A percentile compares a stretch with the other conserved stretches of the same genome.
Conservation (phyloP, 768 basidiomycete species). For the Punctularia strigosozonata region DNA sequence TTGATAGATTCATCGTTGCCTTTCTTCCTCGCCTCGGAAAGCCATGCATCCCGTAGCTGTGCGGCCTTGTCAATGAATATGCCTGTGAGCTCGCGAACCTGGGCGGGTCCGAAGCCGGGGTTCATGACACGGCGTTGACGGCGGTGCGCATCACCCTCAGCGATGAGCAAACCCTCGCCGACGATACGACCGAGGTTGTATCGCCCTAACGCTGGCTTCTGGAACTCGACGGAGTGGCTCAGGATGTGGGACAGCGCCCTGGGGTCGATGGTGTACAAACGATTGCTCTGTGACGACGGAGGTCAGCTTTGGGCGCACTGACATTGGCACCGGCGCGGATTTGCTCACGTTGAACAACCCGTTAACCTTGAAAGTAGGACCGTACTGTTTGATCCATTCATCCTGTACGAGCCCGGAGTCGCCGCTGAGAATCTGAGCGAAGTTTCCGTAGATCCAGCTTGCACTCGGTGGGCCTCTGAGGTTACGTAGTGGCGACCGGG, state of each 20-base stretch:
- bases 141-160: slow-evolving; percentile 13
- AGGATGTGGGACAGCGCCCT: slow-evolving; percentile 22
- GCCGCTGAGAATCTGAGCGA: neutral
- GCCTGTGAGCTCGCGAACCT: slow-evolving; percentile 14
- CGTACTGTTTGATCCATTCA: slow-evolving; percentile 7
- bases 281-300: slow-evolving; percentile 8
- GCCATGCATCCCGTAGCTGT: slow-evolving; percentile 8
- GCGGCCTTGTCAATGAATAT: slow-evolving; percentile 14
- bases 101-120: slow-evolving; percentile 15
- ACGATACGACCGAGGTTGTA: slow-evolving; percentile 5
- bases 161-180: slow-evolving; percentile 6
- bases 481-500: neutral
- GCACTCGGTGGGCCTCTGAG: neutral
- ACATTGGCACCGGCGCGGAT: neutral
- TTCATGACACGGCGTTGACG: slow-evolving; percentile 20
- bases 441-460: neutral
- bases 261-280: slow-evolving; percentile 23
- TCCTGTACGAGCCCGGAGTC: neutral
- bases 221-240: slow-evolving; percentile 15
- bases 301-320: too few species aligned
- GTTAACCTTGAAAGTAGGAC: slow-evolving; percentile 4
- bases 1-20: slow-evolving; percentile 3
- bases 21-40: neutral
- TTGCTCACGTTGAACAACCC: slow-evolving; percentile 3
- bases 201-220: slow-evolving; percentile 17